Evolutionary conservation across 2,329 filamentous ascomycete genomes (phyloP), one percentile per base, ranked within the genome.

Genomic region (Alternaria sp.): DNA sequence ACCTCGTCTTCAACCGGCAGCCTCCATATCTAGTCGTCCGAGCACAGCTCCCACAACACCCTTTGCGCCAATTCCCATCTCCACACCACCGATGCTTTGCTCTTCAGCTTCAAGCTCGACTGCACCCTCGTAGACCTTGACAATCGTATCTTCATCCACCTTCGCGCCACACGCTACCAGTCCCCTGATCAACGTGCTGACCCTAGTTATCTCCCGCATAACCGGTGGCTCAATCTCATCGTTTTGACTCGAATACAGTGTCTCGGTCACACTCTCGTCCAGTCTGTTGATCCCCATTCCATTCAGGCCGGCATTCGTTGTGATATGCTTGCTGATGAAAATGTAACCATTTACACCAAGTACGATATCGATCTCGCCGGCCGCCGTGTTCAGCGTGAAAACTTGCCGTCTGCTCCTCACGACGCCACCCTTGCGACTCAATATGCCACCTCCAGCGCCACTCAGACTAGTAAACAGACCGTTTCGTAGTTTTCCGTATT

Each of bases 271-370:
- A 67, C 83, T 88, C 80, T 99, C 95, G 77, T 98, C 95, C 76
- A 97, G 85, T 65, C 91, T 86, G 52, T 92, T 96, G 71, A 97
- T 91, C 2, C 84, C 84, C 9, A 81, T 87, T 73, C 82, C 83
- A 54, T 80, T 81, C 13, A 79, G 80, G n/a, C 81, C 80, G 41
- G 84, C 78, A 2, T 71, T 77, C 3, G 84, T 85, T 66, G 91
- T 88, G 7, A 90, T 81, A 70, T 96, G 92, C 80, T 92, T 93
- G 78, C 89, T 89, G 72, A 98, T 93, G 90, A 92, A 99, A 58
- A 98, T 93, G 75, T 96, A 98, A 1, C 95, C 95, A 72, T 99
- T 99, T 37, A 99, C 95, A 2, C 95, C 95, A 1, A 99, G 83
- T 51, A 97, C 85, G 7, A 98, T 87, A 73, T 97, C 92, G 28